phyloP scores from a whole-genome alignment of 495 filamentous ascomycete genomes.

The Barbatosphaeria neglecta region DNA sequence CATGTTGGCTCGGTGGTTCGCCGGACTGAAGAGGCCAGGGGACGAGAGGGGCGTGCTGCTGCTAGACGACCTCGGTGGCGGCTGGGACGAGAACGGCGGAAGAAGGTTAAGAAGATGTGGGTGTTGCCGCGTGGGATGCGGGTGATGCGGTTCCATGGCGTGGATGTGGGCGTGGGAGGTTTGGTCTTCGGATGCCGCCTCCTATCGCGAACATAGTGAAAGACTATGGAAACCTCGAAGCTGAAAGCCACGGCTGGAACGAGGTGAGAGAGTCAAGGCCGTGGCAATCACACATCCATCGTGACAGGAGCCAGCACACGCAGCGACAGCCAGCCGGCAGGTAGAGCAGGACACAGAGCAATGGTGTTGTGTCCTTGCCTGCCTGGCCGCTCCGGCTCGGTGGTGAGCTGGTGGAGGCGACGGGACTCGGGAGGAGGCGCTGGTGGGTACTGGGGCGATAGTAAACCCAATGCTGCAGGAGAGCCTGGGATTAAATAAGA shows the following conservation, averaged over 20 bases:
- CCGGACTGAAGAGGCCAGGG: slow-evolving; percentile 53
- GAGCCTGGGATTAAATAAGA: not conserved
- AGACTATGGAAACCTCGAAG: not conserved
- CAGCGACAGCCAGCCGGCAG: not conserved
- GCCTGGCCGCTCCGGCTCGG: not conserved
- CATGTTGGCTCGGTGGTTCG: slow-evolving; percentile 27
- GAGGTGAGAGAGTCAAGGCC: not conserved
- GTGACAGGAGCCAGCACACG: not conserved
- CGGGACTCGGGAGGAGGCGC: no score
- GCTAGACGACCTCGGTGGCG: slow-evolving; percentile 36
- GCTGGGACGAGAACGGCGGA: slow-evolving; percentile 15
- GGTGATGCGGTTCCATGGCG: slow-evolving; percentile 22
- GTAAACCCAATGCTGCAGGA: not conserved
- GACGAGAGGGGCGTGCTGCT: slow-evolving; percentile 62
- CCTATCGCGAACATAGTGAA: not conserved
- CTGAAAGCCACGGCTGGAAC: not conserved
- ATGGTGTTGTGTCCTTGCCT: not conserved
- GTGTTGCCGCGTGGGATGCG: slow-evolving; percentile 14
- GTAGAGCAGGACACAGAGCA: not conserved
- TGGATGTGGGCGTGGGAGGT: no score
- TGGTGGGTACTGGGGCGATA: not conserved
- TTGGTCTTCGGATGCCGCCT: not conserved
- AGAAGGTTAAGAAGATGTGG: slow-evolving; percentile 27
- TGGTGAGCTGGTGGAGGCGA: not conserved
- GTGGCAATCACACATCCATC: not conserved